These are phyloP conservation scores for Parachaetomium inaequale DNA, from an alignment of 495 filamentous ascomycete species.

Conservation along the genomic window DNA sequence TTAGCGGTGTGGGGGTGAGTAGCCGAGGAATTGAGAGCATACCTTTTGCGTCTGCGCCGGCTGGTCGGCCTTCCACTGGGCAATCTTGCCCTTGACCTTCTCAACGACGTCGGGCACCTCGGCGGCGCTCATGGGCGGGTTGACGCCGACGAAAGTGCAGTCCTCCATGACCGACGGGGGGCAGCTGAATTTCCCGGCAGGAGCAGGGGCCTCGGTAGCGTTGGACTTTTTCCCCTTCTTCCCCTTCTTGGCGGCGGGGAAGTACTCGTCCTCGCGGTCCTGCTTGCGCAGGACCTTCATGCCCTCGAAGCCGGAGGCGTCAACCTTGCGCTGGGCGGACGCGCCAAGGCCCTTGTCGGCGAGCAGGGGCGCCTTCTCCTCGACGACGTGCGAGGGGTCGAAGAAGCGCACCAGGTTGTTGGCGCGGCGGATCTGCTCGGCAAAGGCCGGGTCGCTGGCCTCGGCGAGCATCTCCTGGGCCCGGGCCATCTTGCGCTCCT, in stretches of 20 bases:
- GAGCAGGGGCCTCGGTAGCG: constrained; percentile 33
- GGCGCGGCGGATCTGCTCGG: constrained; percentile 83
- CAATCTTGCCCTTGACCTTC: constrained; percentile 87
- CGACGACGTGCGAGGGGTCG: constrained; percentile 63
- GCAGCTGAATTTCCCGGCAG: constrained; percentile 70
- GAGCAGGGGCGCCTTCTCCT: constrained; percentile 62
- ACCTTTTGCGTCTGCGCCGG: constrained; percentile 88
- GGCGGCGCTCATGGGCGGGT: constrained; percentile 77
- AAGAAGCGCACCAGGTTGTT: constrained; percentile 85
- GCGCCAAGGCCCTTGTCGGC: constrained; percentile 61
- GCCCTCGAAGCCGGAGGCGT: constrained; percentile 73
- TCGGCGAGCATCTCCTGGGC: constrained; percentile 85
- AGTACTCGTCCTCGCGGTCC: constrained; percentile 82
- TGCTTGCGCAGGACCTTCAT: constrained; percentile 73
- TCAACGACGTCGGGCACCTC: constrained; percentile 75
- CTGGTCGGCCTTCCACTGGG: constrained; percentile 91
- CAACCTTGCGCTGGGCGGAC: constrained; percentile 74
- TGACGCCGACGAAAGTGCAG: constrained; percentile 74
- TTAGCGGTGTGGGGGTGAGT: neutral
- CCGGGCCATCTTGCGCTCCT: constrained; percentile 77
- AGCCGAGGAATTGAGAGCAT: constrained; percentile 30
- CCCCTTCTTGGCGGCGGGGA: constrained; percentile 82
- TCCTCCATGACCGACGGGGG: constrained; percentile 88
- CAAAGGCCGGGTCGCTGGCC: constrained; percentile 82
- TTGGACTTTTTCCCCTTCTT: constrained; percentile 74